phyloP scores from a whole-genome alignment of 2,329 filamentous ascomycete species.

The Neonectria hederae region DNA sequence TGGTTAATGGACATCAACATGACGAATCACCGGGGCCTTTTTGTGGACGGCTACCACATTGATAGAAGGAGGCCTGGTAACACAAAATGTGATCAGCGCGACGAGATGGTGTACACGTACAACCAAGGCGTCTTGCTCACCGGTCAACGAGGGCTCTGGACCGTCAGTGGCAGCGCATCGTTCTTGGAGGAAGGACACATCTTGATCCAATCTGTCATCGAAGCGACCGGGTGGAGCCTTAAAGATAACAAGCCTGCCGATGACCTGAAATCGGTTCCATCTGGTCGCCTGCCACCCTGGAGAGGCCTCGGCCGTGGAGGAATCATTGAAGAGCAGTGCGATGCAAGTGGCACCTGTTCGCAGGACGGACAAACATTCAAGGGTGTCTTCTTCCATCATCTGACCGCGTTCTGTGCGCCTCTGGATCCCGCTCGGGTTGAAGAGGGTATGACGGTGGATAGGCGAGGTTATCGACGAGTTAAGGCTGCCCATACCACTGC shows the following conservation, averaged over 20 bases:
- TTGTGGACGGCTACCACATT: slow-evolving; percentile 90
- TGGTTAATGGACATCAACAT: slow-evolving; percentile 86
- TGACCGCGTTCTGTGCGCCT: slow-evolving; percentile 79
- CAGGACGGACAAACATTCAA: slow-evolving; percentile 94
- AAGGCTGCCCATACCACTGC: slow-evolving; percentile 61
- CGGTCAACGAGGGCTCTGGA: slow-evolving; percentile 82
- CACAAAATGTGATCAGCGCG: slow-evolving; percentile 78
- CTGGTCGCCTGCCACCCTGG: slow-evolving; percentile 65
- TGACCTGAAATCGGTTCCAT: slow-evolving; percentile 43
- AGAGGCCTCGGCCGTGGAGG: slow-evolving; percentile 80
- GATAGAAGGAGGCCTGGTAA: slow-evolving; percentile 69
- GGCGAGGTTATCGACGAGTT: slow-evolving; percentile 36
- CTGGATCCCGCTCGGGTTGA: slow-evolving; percentile 55
- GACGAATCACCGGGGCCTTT: slow-evolving; percentile 79
- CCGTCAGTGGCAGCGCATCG: slow-evolving; percentile 73
- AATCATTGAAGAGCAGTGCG: slow-evolving; percentile 85
- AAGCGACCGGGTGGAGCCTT: slow-evolving; percentile 79
- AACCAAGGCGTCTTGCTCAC: slow-evolving; percentile 93
- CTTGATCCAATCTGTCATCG: slow-evolving; percentile 78
- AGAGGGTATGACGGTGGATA: slow-evolving; percentile 42
- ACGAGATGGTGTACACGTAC: slow-evolving; percentile 94
- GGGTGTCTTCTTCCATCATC: slow-evolving; percentile 92
- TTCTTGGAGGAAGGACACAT: slow-evolving; percentile 83
- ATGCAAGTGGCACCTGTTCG: slow-evolving; percentile 76
- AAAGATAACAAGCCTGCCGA: slow-evolving; percentile 54